Conservation (phyloP, 306 rosid species). For the Rubus parviflorus region DNA sequence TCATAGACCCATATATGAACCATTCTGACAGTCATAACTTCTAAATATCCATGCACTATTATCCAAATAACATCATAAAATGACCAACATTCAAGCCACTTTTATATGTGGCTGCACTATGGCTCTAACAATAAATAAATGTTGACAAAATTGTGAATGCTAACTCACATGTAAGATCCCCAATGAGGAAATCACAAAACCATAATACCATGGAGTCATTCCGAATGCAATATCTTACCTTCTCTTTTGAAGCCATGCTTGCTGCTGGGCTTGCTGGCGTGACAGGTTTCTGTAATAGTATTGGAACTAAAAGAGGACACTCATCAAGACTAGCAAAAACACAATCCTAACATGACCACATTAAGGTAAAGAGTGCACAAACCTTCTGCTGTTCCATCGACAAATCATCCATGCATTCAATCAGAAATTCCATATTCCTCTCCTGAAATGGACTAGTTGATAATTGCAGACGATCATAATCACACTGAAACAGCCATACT, state of each 20-base stretch:
- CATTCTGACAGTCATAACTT: background rate
- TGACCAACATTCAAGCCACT: background rate
- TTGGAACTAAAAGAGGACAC: constrained; percentile 63
- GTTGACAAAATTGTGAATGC: background rate
- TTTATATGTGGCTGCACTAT: background rate
- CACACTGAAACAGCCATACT: constrained; percentile 57
- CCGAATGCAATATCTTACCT: constrained; percentile 45
- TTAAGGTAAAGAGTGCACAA: constrained; percentile 14
- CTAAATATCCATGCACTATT: background rate
- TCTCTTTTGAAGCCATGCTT: constrained; percentile 98
- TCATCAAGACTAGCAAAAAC: constrained; percentile 10
- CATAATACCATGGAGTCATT: background rate
- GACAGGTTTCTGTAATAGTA: constrained; percentile 75
- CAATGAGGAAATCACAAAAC: background rate
- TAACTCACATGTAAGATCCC: background rate
- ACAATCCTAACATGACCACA: constrained; percentile 15
- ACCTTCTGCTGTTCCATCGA: constrained; percentile 96
- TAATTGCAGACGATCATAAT: constrained; percentile 85
- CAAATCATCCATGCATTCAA: constrained; percentile 97
- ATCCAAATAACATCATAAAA: background rate
- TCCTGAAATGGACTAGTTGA: constrained; percentile 84
- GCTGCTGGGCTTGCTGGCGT: constrained; percentile 97
- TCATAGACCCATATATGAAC: background rate
- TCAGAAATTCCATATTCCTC: constrained; percentile 89
- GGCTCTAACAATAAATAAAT: background rate